Evolutionary conservation across 2,329 filamentous ascomycete species (phyloP).

Genomic region (Colletotrichum karsti): DNA sequence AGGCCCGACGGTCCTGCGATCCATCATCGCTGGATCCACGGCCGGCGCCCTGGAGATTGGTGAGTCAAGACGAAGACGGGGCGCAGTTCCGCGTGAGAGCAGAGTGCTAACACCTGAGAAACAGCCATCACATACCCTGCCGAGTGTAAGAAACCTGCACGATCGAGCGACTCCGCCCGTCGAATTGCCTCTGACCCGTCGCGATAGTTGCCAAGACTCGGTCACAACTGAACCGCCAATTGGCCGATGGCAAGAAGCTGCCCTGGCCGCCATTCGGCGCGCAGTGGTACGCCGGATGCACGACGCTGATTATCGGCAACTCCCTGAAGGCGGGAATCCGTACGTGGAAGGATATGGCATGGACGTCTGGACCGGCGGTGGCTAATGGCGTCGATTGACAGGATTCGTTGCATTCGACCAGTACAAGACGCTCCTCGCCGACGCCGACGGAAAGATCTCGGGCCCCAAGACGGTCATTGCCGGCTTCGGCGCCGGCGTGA

Average conservation of each 20-base stretch:
- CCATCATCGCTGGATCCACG: conserved; percentile 90
- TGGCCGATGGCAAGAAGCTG: conserved; percentile 85
- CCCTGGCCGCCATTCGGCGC: conserved; percentile 93
- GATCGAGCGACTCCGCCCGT: conserved; percentile 7
- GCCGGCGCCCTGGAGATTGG: conserved; percentile 95
- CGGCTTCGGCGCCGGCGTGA: conserved; percentile 93
- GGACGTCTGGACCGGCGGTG: too few species aligned
- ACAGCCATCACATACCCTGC: conserved; percentile 89
- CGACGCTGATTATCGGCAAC: conserved; percentile 95
- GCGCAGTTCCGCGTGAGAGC: not conserved
- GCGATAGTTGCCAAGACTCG: conserved; percentile 87
- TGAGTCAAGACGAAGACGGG: conserved; percentile 54
- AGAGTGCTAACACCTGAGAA: conserved; percentile 35
- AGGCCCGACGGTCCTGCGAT: conserved; percentile 81
- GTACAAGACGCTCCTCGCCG: conserved; percentile 85
- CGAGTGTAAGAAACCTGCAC: conserved; percentile 73
- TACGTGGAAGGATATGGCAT: conserved; percentile 53
- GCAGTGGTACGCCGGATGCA: conserved; percentile 98
- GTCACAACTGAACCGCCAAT: conserved; percentile 87
- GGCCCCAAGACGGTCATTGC: conserved; percentile 92
- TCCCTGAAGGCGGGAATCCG: conserved; percentile 95
- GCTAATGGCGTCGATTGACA: conserved; percentile 40
- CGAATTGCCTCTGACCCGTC: conserved; percentile 17
- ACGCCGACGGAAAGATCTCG: conserved; percentile 86
- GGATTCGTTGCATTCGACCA: conserved; percentile 96